Base-by-base conservation (phyloP, 2,329 filamentous ascomycete genomes). In the Penicillium sp. region DNA sequence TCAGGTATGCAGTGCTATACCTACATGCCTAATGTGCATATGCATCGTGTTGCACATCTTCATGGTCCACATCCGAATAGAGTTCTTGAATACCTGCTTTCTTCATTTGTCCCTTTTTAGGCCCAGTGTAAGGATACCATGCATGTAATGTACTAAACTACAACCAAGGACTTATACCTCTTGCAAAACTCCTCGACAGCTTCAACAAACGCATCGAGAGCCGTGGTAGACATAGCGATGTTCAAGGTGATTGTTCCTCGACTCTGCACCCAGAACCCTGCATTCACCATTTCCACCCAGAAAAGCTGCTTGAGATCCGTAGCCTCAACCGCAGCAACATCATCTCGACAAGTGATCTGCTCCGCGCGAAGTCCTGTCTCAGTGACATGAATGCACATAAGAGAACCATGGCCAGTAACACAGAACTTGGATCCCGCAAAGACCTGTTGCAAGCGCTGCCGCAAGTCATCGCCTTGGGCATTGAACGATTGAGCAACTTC, bases 231-330 rank as follows among this genome's bases (percentile, higher is more conserved):
- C 45, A 41, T 50, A 27, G 43, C 47, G 53, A 45, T 51, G 5
- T 50, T 57, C 38, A 55, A 23, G 39, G 27, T 55, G 19, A 60
- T 56, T n/a, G 45, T 29, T 21, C 52, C 45, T 34, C 52, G 45
- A n/a, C 4, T 55, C 38, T 55, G 52, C 13, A 54, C 44, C 52
- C 52, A 55, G 21, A 50, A 50, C 7, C 52, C 52, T 23, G 45
- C 52, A 55, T 50, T 50, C 38, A 55, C 52, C 19, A 50, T 13
- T 19, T 55, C 52, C 38, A 55, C 16, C 52, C 52, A 50, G 45
- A 55, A 55, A n/a, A 55, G 52, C 38, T 55, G 29, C 23, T 50
- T 55, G 8, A 55, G 52, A 29, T 55, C 52, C 23, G 44, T 34
- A 3, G 19, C 34, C 44, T 54, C 52, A 9, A 54, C 21, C 11